Conservation (phyloP, 805 yeast genomes). For the Saturnispora besseyi region DNA sequence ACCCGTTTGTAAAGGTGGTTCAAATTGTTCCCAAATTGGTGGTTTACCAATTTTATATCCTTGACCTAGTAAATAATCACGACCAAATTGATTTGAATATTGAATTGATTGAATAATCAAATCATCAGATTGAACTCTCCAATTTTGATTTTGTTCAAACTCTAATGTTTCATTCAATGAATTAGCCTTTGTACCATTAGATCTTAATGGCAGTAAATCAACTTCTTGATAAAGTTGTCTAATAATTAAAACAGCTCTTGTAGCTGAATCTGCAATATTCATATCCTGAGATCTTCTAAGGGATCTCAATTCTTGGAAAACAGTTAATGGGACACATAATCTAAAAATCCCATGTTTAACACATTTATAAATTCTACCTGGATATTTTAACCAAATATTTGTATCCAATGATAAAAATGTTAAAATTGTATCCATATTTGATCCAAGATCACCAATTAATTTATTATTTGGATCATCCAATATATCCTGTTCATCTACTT, state of each 20-base stretch:
- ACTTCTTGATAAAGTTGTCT: slow-evolving; percentile 54
- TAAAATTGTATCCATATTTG: slow-evolving; percentile 45
- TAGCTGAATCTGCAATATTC: slow-evolving; percentile 69
- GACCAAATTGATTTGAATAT: slow-evolving; percentile 25
- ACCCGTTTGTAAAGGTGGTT: slow-evolving; percentile 9
- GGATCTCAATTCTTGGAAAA: slow-evolving; percentile 69
- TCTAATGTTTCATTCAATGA: slow-evolving; percentile 65
- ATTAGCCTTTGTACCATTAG: slow-evolving; percentile 60
- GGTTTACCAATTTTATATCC: slow-evolving; percentile 14
- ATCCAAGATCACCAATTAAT: slow-evolving; percentile 43
- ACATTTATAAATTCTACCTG: slow-evolving; percentile 67
- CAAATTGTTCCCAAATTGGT: slow-evolving; percentile 9
- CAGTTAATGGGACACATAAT: slow-evolving; percentile 61
- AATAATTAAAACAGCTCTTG: slow-evolving; percentile 67
- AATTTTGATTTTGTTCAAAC: slow-evolving; percentile 61
- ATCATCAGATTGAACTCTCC: slow-evolving; percentile 69
- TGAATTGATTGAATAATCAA: slow-evolving; percentile 47
- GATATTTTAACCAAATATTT: slow-evolving; percentile 72
- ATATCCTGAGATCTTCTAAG: slow-evolving; percentile 63
- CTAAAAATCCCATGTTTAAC: slow-evolving; percentile 50
- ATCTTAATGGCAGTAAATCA: slow-evolving; percentile 50
- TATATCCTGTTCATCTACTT: slow-evolving; percentile 7
- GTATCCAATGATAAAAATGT: slow-evolving; percentile 65
- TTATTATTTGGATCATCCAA: slow-evolving; percentile 3
- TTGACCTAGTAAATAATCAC: slow-evolving; percentile 22